Percentiles rank a stretch among this genome's conserved stretches.
phyloP scores from a whole-genome alignment of 164 flowering plant genomes.

The Protea cynaroides region DNA sequence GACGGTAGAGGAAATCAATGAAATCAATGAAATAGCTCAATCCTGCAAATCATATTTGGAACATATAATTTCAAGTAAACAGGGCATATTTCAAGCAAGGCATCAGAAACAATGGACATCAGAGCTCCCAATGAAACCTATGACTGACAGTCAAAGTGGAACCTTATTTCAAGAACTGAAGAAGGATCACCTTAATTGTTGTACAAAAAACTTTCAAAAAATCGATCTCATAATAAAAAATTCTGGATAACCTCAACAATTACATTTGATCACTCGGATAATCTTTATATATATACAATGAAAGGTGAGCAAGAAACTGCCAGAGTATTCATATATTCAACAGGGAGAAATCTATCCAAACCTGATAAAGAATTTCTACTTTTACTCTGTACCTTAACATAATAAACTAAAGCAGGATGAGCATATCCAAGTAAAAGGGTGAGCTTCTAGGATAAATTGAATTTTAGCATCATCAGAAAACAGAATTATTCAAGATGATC shows the following conservation, averaged over 20 bases:
- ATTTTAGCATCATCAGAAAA: neutral
- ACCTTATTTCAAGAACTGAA: neutral
- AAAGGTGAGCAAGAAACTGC: slow-evolving; percentile 1
- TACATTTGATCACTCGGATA: neutral
- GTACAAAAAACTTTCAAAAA: neutral
- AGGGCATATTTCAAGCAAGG: too few species aligned
- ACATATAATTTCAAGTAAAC: too few species aligned
- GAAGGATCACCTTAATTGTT: slow-evolving; percentile 3
- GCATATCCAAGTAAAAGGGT: neutral
- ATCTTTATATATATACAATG: slow-evolving; percentile 11
- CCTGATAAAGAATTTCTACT: slow-evolving; percentile 1
- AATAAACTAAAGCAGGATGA: neutral
- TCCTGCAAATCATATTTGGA: too few species aligned
- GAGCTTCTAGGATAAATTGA: neutral
- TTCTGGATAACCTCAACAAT: neutral
- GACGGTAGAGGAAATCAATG: too few species aligned
- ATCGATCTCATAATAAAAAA: neutral
- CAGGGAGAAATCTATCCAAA: neutral
- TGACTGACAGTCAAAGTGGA: too few species aligned
- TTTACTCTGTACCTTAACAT: slow-evolving; percentile 1
- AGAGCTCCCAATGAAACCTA: too few species aligned
- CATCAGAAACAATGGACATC: too few species aligned
- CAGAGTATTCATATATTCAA: neutral
- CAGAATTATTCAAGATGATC: neutral
- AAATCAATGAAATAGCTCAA: too few species aligned